Percentiles rank a stretch among this genome's conserved stretches.
Conservation (phyloP, 805 yeast species). For the Nadsonia fulvescens region DNA sequence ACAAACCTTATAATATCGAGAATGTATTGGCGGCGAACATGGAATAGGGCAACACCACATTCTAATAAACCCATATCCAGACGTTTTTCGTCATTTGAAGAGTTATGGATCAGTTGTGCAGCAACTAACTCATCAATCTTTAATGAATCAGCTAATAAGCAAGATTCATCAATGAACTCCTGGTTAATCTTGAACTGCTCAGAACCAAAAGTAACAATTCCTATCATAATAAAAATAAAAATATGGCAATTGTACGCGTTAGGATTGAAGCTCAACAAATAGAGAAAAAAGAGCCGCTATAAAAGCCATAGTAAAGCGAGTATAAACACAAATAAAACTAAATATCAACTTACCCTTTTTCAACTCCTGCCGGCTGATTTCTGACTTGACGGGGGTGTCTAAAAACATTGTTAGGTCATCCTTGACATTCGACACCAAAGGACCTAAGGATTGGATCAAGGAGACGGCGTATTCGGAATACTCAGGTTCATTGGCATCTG, state of each 20-base stretch:
- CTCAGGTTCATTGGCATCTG: no score
- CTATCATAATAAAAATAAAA: no score
- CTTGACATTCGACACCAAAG: no score
- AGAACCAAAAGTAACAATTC: conserved; percentile 30
- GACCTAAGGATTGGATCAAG: no score
- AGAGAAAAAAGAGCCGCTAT: no score
- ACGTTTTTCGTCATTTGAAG: conserved; percentile 23
- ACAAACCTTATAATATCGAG: conserved; percentile 24
- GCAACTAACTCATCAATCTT: conserved; percentile 60
- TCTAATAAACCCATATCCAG: conserved; percentile 20
- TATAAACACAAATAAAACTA: no score
- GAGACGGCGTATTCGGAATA: no score
- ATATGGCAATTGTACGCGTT: no score
- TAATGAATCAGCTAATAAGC: conserved; percentile 42
- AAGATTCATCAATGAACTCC: conserved; percentile 42
- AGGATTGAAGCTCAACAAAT: no score
- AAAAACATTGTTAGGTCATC: conserved; percentile 20
- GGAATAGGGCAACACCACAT: conserved; percentile 47
- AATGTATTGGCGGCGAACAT: conserved; percentile 53
- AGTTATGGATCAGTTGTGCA: conserved; percentile 45
- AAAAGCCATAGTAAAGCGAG: no score
- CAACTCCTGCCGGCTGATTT: conserved; percentile 17
- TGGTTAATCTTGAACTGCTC: conserved; percentile 44
- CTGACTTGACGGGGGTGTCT: conserved; percentile 21
- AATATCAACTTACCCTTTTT: conserved; percentile 12